A percentile compares a stretch with the other conserved stretches of the same genome.
Evolutionary conservation across 768 basidiomycete species (phyloP).

Genomic region (Hygrocybe coccinea): DNA sequence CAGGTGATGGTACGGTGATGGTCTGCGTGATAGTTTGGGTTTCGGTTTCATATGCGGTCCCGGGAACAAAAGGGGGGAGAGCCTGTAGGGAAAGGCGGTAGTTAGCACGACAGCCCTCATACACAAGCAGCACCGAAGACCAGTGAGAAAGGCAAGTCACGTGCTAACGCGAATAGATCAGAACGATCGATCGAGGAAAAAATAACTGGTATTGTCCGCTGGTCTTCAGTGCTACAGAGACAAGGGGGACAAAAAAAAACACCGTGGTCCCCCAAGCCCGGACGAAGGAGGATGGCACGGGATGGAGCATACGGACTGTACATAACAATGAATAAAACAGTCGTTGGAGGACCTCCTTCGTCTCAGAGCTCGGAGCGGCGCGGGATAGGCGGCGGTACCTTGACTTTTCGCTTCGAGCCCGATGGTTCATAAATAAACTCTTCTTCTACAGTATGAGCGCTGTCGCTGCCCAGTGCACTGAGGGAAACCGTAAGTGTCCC

Average conservation of each 20-base stretch:
- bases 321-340: slow-evolving; percentile 43
- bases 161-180: slow-evolving; percentile 30
- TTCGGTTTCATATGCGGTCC: slow-evolving; percentile 54
- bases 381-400: slow-evolving; percentile 82
- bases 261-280: slow-evolving; percentile 87
- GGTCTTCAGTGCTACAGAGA: slow-evolving; percentile 40
- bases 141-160: slow-evolving; percentile 20
- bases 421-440: slow-evolving; percentile 75
- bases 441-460: slow-evolving; percentile 64
- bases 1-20: slow-evolving; percentile 68
- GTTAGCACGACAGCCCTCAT: slow-evolving; percentile 19
- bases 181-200: slow-evolving; percentile 39
- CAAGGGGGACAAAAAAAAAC: slow-evolving; percentile 72
- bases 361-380: slow-evolving; percentile 93
- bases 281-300: slow-evolving; percentile 72
- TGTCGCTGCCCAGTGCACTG: slow-evolving; percentile 67
- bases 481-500: slow-evolving; percentile 6
- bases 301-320: slow-evolving; percentile 68
- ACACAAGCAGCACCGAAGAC: slow-evolving; percentile 31
- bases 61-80: slow-evolving; percentile 44
- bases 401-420: slow-evolving; percentile 69
- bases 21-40: slow-evolving; percentile 62
- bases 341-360: slow-evolving; percentile 66
- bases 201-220: slow-evolving; percentile 29
- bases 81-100: slow-evolving; percentile 33